Evolutionary conservation across 306 rosid genomes (phyloP), one percentile per base, ranked within the genome.

Genomic region (Gastrolobium bilobum): DNA sequence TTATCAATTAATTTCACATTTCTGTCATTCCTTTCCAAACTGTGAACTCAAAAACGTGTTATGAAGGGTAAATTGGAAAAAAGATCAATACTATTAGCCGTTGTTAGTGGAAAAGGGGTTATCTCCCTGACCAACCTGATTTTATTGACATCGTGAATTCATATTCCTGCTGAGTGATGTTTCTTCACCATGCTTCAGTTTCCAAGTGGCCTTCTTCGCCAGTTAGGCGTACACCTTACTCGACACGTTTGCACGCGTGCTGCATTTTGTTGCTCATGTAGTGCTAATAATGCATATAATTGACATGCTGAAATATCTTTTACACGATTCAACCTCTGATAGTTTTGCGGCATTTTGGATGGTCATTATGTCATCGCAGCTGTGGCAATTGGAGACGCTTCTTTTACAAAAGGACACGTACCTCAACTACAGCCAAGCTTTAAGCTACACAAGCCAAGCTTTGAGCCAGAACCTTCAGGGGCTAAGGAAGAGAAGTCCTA

Each of bases 391-490:
- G 91, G 99, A 96, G 73, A 93, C 97, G 59, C 98, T 96, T 75
- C 80, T 96, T 76, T 84, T 96, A 68, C 99, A 96, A 66, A 96
- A 90, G 89, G 98, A 96, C 82, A 96, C 99, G 58, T 96, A 96
- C 81, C 88, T 91, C 57, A 96, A 85, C 87, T 93, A 96, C 91
- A 93, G 98, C 79, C 99, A 96, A 88, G 99, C 99, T 10, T 87
- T 96, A 39, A 96, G 99, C 89, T 91, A 93, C 84, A 96, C 99
- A 6, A 96, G 99, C 90, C 98, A 93, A 87, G 99, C 99, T 13
- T 75, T 96, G 83, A 96, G 99, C 86, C 99, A 96, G 88, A 96
- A 93, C 82, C 90, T 96, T 57, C 99, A 91, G 46, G 99, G 99
- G 44, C 88, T 93, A 59, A 86, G 98, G 84, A 85, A 75, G 79